A percentile compares a stretch with the other conserved stretches of the same genome.
These are phyloP conservation scores for Hanseniaspora sp. DNA, from an alignment of 1,139 yeast genomes.

Conservation along the genomic window DNA sequence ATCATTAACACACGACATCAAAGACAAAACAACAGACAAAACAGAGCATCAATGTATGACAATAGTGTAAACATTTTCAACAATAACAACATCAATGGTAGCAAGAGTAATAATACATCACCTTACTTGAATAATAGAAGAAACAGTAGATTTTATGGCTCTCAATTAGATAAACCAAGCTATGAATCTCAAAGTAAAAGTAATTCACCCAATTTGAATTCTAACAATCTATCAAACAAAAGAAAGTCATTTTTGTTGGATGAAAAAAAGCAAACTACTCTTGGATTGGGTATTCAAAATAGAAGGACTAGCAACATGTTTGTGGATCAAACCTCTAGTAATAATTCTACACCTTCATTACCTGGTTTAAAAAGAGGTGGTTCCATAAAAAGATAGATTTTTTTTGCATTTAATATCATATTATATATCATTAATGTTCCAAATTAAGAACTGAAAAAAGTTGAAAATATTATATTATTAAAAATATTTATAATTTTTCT, in stretches of 20 bases:
- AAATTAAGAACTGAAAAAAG: too few species aligned
- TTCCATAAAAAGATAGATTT: slow-evolving; percentile 1
- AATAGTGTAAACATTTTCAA: background rate
- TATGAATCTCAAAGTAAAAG: background rate
- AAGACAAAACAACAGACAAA: background rate
- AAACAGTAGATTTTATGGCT: slow-evolving; percentile 13
- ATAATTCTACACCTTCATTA: background rate
- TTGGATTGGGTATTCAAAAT: background rate
- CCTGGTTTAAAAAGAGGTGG: slow-evolving; percentile 11
- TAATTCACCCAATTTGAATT: background rate
- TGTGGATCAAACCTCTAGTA: background rate
- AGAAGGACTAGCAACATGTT: background rate
- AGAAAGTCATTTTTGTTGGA: slow-evolving; percentile 9
- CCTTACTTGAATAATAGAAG: slow-evolving; percentile 3
- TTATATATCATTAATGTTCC: too few species aligned
- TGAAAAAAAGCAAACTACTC: background rate
- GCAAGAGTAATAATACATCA: background rate
- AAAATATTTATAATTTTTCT: too few species aligned
- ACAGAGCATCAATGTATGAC: slow-evolving; percentile 4
- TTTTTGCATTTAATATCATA: background rate
- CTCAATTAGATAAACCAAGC: background rate
- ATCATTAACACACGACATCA: background rate
- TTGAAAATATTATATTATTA: too few species aligned
- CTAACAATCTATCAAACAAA: background rate
- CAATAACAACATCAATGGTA: background rate